Evolutionary conservation across 2,329 filamentous ascomycete species (phyloP).

Genomic region (Catunica adiposa): DNA sequence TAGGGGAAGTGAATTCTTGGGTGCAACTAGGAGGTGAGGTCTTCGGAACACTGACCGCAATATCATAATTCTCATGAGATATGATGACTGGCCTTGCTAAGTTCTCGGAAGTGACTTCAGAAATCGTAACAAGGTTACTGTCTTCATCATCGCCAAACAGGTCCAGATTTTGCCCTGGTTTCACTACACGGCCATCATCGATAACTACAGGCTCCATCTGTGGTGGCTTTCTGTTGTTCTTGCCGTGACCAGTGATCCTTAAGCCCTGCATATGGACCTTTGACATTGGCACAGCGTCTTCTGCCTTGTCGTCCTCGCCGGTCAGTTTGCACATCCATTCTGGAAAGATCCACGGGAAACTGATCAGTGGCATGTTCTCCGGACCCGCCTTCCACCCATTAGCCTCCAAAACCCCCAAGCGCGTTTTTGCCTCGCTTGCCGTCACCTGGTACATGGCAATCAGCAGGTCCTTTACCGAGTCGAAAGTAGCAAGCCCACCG

Average conservation of each 20-base stretch:
- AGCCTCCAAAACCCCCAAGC: conserved; percentile 30
- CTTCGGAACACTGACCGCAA: too few relatives aligned
- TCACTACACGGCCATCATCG: background rate
- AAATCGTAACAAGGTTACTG: too few relatives aligned
- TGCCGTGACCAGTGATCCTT: background rate
- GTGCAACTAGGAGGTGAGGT: too few relatives aligned
- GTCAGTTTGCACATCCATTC: conserved; percentile 56
- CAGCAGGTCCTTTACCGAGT: conserved; percentile 53
- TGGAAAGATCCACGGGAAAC: conserved; percentile 84
- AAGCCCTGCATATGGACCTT: background rate
- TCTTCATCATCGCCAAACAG: background rate
- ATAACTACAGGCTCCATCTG: background rate
- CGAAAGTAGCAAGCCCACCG: conserved; percentile 28
- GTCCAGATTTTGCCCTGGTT: background rate
- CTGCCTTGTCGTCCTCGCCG: conserved; percentile 18
- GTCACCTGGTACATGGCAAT: conserved; percentile 82
- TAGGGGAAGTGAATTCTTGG: too few relatives aligned
- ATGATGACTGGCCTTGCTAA: too few relatives aligned
- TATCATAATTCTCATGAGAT: too few relatives aligned
- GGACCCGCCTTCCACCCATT: conserved; percentile 15
- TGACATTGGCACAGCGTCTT: conserved; percentile 8
- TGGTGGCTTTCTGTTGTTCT: background rate
- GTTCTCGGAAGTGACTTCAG: too few relatives aligned
- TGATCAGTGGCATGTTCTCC: conserved; percentile 61
- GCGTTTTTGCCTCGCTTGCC: conserved; percentile 47